Percentiles rank a stretch among this genome's conserved stretches.
These are phyloP conservation scores for Lachancea dasiensis DNA, from an alignment of 805 yeast genomes.

Conservation along the genomic window DNA sequence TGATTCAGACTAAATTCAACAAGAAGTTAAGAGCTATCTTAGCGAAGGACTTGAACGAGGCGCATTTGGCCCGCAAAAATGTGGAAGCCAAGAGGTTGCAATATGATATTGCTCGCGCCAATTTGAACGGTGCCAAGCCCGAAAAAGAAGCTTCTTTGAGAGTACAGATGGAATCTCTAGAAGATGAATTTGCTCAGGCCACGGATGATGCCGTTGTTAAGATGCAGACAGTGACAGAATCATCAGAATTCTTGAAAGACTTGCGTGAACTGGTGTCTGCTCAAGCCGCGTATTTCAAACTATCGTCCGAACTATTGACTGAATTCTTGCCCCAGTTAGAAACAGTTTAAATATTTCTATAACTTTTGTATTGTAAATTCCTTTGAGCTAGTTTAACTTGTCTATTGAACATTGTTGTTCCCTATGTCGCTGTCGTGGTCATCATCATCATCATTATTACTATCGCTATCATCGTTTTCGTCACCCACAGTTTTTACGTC, in stretches of 20 bases:
- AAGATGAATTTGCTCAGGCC: slow-evolving; percentile 84
- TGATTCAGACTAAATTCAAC: slow-evolving; percentile 65
- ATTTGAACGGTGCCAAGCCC: slow-evolving; percentile 44
- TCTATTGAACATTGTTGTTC: slow-evolving; percentile 18
- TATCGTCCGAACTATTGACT: slow-evolving; percentile 56
- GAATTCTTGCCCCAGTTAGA: slow-evolving; percentile 11
- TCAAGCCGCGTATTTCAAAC: slow-evolving; percentile 74
- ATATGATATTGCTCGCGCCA: slow-evolving; percentile 72
- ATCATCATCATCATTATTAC: too few species aligned
- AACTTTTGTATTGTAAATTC: slow-evolving; percentile 3
- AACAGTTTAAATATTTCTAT: background rate
- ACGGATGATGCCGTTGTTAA: slow-evolving; percentile 81
- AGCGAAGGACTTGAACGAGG: slow-evolving; percentile 53
- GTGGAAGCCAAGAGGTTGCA: slow-evolving; percentile 74
- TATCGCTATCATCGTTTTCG: too few species aligned
- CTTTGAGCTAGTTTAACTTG: background rate
- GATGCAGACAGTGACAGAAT: slow-evolving; percentile 73
- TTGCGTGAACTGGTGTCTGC: slow-evolving; percentile 67
- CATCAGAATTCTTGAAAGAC: slow-evolving; percentile 62
- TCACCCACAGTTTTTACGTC: slow-evolving; percentile 49
- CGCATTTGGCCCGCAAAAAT: slow-evolving; percentile 60
- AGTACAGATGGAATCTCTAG: slow-evolving; percentile 74
- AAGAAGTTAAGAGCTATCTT: slow-evolving; percentile 57
- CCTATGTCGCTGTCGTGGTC: slow-evolving; percentile 17
- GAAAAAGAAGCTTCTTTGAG: slow-evolving; percentile 69